Conservation (phyloP, 1,284 basidiomycete genomes). For the Pascua guehoae region DNA sequence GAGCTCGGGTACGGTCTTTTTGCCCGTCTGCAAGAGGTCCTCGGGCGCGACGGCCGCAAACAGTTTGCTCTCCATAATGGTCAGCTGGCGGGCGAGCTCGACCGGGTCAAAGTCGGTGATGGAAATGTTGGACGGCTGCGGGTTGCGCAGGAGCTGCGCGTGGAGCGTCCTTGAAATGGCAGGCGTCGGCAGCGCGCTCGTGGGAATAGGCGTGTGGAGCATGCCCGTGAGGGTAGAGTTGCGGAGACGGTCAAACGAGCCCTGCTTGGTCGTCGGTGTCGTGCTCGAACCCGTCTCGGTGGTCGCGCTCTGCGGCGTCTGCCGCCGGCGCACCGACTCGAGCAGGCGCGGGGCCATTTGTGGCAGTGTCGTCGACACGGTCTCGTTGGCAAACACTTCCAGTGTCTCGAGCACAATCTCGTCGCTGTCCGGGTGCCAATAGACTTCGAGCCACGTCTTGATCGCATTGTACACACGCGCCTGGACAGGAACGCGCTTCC, state of each 20-base stretch:
- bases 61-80: slow-evolving; percentile 82
- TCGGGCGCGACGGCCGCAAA: slow-evolving; percentile 86
- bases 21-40: slow-evolving; percentile 82
- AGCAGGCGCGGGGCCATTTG: slow-evolving; percentile 36
- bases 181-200: slow-evolving; percentile 53
- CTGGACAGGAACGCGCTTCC: slow-evolving; percentile 81
- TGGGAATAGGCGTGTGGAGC: slow-evolving; percentile 4
- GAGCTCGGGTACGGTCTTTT: slow-evolving; percentile 69
- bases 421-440: slow-evolving; percentile 75
- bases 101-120: slow-evolving; percentile 90
- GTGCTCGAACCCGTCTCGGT: slow-evolving; percentile 5
- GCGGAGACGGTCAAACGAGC: slow-evolving; percentile 21
- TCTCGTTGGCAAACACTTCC: slow-evolving; percentile 42
- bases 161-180: slow-evolving; percentile 79
- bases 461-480: slow-evolving; percentile 86
- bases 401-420: slow-evolving; percentile 46
- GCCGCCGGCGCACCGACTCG: slow-evolving; percentile 30
- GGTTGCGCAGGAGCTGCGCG: slow-evolving; percentile 45
- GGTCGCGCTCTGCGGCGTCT: slow-evolving; percentile 15
- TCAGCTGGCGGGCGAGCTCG: slow-evolving; percentile 90
- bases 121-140: slow-evolving; percentile 59
- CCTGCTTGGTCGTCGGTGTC: slow-evolving; percentile 10
- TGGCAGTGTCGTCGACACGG: slow-evolving; percentile 34
- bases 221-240: slow-evolving; percentile 2
- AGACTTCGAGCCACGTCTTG: slow-evolving; percentile 85